A percentile compares a stretch with the other conserved stretches of the same genome.
Conservation (phyloP, 2,329 filamentous ascomycete species). For the Volutella citrinella region DNA sequence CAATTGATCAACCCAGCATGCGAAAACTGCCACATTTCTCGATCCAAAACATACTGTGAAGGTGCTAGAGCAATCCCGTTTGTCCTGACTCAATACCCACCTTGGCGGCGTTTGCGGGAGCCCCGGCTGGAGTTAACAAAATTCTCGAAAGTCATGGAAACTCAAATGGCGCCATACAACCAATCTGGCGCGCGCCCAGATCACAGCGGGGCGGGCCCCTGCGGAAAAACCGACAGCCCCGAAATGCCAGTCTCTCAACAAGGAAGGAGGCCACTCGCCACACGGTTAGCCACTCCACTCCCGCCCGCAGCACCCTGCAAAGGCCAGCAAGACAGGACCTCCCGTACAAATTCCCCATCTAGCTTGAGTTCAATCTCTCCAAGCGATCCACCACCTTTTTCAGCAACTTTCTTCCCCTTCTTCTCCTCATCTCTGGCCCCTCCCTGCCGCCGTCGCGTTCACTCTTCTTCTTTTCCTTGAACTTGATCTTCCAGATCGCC, state of each 20-base stretch:
- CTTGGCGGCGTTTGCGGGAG: no score
- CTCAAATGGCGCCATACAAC: no score
- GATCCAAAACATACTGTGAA: no score
- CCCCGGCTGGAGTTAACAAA: no score
- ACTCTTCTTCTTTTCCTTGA: conserved; percentile 5
- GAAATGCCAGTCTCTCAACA: conserved; percentile 1
- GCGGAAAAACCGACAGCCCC: conserved; percentile 2
- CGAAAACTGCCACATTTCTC: no score
- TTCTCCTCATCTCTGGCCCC: conserved; percentile 4
- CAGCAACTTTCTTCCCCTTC: conserved; percentile 3
- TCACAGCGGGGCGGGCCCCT: no score
- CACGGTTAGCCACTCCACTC: conserved; percentile 5
- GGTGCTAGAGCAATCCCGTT: no score
- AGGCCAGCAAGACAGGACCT: conserved; percentile 28
- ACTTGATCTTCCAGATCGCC: conserved; percentile 13
- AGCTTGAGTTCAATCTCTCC: conserved; percentile 10
- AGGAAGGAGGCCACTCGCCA: conserved; percentile 6
- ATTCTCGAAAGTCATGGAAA: no score
- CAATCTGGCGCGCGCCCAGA: no score
- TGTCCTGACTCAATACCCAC: no score
- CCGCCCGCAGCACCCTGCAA: conserved; percentile 9
- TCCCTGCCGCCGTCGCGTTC: conserved; percentile 3
- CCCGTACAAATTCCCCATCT: conserved; percentile 11
- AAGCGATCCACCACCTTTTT: conserved; percentile 10
- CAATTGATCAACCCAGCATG: no score